phyloP scores from a whole-genome alignment of 2,329 filamentous ascomycete species.

The Cordyceps fumosorosea region DNA sequence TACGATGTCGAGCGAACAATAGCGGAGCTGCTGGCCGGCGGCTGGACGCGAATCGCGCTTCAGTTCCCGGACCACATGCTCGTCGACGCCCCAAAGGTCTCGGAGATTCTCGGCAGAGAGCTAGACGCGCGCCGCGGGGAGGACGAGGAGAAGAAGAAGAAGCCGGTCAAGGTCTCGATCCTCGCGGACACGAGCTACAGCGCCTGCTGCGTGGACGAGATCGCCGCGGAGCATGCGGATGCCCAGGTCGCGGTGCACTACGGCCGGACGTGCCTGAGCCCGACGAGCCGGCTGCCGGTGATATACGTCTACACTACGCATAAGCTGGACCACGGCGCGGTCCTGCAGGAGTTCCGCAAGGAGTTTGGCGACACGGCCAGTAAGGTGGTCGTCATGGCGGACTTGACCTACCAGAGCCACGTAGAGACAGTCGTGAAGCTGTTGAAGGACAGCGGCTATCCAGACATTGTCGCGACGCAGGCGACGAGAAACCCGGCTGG shows the following conservation, averaged over 20 bases:
- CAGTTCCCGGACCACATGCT: slow-evolving; percentile 96
- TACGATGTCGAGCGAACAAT: slow-evolving; percentile 85
- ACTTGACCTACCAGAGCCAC: slow-evolving; percentile 79
- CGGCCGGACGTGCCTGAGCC: slow-evolving; percentile 84
- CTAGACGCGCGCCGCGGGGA: slow-evolving; percentile 17
- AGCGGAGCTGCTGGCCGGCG: slow-evolving; percentile 62
- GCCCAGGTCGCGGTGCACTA: slow-evolving; percentile 94
- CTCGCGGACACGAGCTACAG: slow-evolving; percentile 95
- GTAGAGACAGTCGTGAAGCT: slow-evolving; percentile 49
- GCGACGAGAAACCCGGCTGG: slow-evolving; percentile 75
- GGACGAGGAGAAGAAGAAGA: neutral
- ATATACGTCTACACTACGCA: slow-evolving; percentile 84
- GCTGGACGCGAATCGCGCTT: slow-evolving; percentile 74
- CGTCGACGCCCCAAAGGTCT: slow-evolving; percentile 74
- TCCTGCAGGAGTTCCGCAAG: slow-evolving; percentile 53
- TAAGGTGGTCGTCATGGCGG: slow-evolving; percentile 76
- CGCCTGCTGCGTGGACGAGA: slow-evolving; percentile 93
- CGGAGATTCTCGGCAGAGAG: slow-evolving; percentile 42
- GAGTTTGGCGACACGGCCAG: slow-evolving; percentile 59
- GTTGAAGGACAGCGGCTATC: slow-evolving; percentile 61
- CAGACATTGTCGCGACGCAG: slow-evolving; percentile 58
- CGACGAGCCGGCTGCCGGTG: slow-evolving; percentile 78
- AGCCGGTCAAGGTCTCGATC: slow-evolving; percentile 59
- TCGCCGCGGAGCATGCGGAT: slow-evolving; percentile 87
- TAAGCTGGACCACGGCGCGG: slow-evolving; percentile 54